Percentiles rank a stretch among this genome's conserved stretches.
Evolutionary conservation across 106 monocot species (phyloP).

Genomic region (Chionographis japonica): DNA sequence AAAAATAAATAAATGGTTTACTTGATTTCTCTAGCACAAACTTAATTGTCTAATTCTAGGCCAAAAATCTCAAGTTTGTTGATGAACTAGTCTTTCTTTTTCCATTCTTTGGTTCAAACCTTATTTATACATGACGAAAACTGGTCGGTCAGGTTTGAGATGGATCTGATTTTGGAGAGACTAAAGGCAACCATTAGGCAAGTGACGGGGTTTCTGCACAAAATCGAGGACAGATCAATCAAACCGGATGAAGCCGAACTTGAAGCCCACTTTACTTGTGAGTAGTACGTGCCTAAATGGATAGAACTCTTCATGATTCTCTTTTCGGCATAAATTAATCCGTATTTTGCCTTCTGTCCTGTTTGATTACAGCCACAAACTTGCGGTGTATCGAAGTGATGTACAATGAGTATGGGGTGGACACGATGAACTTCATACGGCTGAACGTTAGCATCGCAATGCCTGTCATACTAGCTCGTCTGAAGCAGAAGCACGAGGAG

Average conservation of each 20-base stretch:
- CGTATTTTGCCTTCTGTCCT: not conserved
- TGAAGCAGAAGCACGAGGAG: slow-evolving; percentile 60
- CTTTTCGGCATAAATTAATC: too few relatives aligned
- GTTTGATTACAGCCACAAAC: slow-evolving; percentile 24
- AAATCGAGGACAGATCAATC: slow-evolving; percentile 34
- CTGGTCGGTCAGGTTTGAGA: slow-evolving; percentile 27
- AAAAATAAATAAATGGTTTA: too few relatives aligned
- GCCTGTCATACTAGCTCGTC: slow-evolving; percentile 44
- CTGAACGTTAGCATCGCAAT: slow-evolving; percentile 38
- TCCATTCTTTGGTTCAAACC: too few relatives aligned
- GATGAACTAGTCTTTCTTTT: too few relatives aligned
- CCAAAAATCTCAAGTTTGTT: too few relatives aligned
- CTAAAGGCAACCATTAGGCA: slow-evolving; percentile 32
- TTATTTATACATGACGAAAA: too few relatives aligned
- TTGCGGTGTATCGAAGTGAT: slow-evolving; percentile 49
- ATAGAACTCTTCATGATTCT: not conserved
- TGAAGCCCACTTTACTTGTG: slow-evolving; percentile 24
- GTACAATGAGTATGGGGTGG: slow-evolving; percentile 51
- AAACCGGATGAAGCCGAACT: slow-evolving; percentile 1
- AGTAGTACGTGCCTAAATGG: slow-evolving; percentile 31
- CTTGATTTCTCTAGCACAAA: too few relatives aligned
- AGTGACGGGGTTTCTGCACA: slow-evolving; percentile 36
- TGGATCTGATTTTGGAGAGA: slow-evolving; percentile 47
- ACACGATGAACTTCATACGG: slow-evolving; percentile 36
- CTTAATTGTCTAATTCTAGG: too few relatives aligned